Conservation (phyloP, 352 stramenopile species). For the Phytophthora chlamydospora region DNA sequence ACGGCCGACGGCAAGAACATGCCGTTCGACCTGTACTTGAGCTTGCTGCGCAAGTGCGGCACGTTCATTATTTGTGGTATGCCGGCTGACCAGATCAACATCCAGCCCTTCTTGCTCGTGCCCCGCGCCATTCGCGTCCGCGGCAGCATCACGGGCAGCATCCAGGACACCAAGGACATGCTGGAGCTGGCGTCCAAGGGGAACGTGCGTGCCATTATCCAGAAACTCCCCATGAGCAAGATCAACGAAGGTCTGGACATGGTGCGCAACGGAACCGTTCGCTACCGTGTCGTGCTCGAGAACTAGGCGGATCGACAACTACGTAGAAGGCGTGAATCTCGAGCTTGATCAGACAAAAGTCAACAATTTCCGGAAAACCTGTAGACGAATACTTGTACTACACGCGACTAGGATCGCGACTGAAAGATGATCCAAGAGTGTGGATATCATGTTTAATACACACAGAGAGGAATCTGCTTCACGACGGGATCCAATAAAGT, state of each 20-base stretch:
- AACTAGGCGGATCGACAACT: conserved; percentile 2
- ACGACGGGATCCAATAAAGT: too few species aligned
- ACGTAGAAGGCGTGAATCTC: too few species aligned
- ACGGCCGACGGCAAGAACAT: not conserved
- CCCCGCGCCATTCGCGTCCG: not conserved
- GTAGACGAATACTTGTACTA: too few species aligned
- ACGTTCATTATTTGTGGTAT: not conserved
- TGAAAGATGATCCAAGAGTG: too few species aligned
- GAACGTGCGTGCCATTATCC: not conserved
- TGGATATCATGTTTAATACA: too few species aligned
- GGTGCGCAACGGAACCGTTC: not conserved
- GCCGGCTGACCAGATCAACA: not conserved
- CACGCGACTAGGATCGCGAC: too few species aligned
- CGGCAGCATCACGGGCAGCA: not conserved
- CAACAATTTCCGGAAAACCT: too few species aligned
- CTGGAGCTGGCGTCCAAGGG: not conserved
- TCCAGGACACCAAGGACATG: conserved; percentile 1
- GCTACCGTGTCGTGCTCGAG: not conserved
- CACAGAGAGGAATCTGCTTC: too few species aligned
- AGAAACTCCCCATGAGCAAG: not conserved
- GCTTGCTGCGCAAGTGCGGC: not conserved
- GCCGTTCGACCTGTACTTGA: conserved; percentile 1
- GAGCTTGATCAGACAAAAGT: too few species aligned
- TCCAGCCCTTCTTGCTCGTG: not conserved
- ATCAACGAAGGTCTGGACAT: too few species aligned